Evolutionary conservation across 2,329 filamentous ascomycete genomes (phyloP).

Genomic region (Macroventuria anomochaeta): DNA sequence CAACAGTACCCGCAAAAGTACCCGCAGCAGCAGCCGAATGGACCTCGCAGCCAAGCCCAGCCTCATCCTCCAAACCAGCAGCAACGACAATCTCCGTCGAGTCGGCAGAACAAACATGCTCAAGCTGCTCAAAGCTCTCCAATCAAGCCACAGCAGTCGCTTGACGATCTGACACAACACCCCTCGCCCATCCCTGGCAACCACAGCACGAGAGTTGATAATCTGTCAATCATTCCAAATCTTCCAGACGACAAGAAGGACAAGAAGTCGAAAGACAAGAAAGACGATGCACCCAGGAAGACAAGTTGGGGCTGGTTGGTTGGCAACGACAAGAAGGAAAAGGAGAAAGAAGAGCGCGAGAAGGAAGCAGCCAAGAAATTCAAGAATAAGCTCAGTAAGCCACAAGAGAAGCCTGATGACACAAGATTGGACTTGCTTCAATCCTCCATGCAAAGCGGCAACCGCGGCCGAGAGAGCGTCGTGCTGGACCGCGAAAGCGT

Average conservation of each 20-base stretch:
- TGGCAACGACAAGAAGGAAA: conserved; percentile 62
- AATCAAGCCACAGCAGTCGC: conserved; percentile 55
- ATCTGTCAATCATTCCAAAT: conserved; percentile 80
- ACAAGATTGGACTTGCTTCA: conserved; percentile 86
- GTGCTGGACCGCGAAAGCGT: conserved; percentile 79
- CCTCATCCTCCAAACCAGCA: conserved; percentile 25
- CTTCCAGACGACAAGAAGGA: conserved; percentile 75
- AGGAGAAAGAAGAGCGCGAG: conserved; percentile 47
- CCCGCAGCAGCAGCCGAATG: conserved; percentile 21
- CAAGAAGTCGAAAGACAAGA: conserved; percentile 74
- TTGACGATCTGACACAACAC: conserved; percentile 70
- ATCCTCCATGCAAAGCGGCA: conserved; percentile 76
- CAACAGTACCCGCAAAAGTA: conserved; percentile 24
- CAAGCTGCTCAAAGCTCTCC: conserved; percentile 44
- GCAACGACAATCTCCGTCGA: conserved; percentile 31
- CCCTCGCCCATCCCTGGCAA: conserved; percentile 75
- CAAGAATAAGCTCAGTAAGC: conserved; percentile 71
- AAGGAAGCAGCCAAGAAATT: conserved; percentile 53
- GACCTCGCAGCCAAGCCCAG: conserved; percentile 21
- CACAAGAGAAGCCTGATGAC: conserved; percentile 65
- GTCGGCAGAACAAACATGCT: conserved; percentile 37
- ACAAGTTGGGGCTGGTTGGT: conserved; percentile 83
- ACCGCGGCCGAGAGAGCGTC: conserved; percentile 76
- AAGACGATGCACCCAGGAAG: conserved; percentile 72
- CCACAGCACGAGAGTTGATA: conserved; percentile 72